Evolutionary conservation across 2,329 filamentous ascomycete genomes (phyloP), one percentile per base, ranked within the genome.

Genomic region (Fusarium napiforme): DNA sequence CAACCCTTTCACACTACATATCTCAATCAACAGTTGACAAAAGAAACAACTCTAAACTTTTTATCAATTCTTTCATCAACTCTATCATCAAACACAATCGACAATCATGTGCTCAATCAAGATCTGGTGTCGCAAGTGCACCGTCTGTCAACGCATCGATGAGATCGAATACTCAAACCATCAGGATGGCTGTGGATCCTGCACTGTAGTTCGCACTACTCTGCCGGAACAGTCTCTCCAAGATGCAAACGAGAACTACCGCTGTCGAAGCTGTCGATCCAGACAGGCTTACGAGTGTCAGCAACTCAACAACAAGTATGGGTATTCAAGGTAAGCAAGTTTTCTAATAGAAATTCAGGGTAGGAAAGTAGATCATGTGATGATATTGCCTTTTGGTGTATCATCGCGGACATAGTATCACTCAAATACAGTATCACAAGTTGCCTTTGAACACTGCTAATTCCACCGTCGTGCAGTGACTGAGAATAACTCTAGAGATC

Each of bases 351-450:
- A 36, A 30, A 19, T 12, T 18, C 10, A 32, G 36, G 9, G n/a
- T 7, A 32, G 14, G 5, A 21, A n/a, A 39, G n/a, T 9, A 45
- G 26, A 34, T 26, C 39, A 30, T 37, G 23, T 39, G 49, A 56
- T 23, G 16, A 1, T 11, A 34, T 23, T n/a, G 42, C 23, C 30
- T 42, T 15, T 34, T 50, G 40, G 23, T 53, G 49, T 58, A 64
- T 46, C 50, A 50, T 59, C 23, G 28, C 40, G 40, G 40, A 32
- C 32, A 49, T 68, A 64, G 30, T 50, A 37, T 49, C 19, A 23
- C 62, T 37, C 23, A 9, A 67, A 56, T 47, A 62, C 21, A 58
- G 67, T 71, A 64, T 50, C 58, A 68, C 58, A 60, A 18, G 46
- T 64, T 64, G 39, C 55, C 58, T 58, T 67, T 28, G 59, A 53